Percentiles rank a stretch among this genome's conserved stretches.
phyloP scores from a whole-genome alignment of 805 yeast species.

The Kodamaea kaohsiungensis region DNA sequence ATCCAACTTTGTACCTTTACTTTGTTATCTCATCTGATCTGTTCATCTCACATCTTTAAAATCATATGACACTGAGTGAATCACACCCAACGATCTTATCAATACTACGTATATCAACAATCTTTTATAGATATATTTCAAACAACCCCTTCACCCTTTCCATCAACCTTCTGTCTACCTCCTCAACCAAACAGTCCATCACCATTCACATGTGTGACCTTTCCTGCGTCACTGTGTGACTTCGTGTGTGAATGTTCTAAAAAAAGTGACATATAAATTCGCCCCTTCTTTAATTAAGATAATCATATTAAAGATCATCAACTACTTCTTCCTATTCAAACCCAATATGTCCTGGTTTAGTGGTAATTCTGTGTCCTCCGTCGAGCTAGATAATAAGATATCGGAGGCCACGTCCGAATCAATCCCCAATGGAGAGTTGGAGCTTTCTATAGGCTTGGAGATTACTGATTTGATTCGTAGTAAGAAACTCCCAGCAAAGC shows the following conservation, averaged over 20 bases:
- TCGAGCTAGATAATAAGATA: constrained; percentile 60
- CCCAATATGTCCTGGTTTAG: constrained; percentile 55
- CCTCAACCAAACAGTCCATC: no score
- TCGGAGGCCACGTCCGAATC: constrained; percentile 81
- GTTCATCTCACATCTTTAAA: no score
- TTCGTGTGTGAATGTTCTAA: neutral
- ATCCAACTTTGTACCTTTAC: no score
- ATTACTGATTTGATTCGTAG: constrained; percentile 85
- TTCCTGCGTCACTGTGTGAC: neutral
- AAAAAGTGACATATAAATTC: neutral
- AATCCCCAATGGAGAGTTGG: constrained; percentile 91
- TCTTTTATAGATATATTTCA: no score
- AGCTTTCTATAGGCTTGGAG: constrained; percentile 70
- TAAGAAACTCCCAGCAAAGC: constrained; percentile 74
- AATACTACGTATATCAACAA: no score
- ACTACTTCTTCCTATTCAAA: neutral
- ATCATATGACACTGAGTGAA: no score
- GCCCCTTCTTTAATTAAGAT: neutral
- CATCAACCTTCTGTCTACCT: no score
- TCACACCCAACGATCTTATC: no score
- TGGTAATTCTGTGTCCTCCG: constrained; percentile 30
- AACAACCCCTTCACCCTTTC: no score
- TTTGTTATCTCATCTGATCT: no score
- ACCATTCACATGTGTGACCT: no score
- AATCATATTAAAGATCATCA: neutral